Evolutionary conservation across 768 basidiomycete species (phyloP), one percentile per base, ranked within the genome.

Genomic region (Galerina sulciceps): DNA sequence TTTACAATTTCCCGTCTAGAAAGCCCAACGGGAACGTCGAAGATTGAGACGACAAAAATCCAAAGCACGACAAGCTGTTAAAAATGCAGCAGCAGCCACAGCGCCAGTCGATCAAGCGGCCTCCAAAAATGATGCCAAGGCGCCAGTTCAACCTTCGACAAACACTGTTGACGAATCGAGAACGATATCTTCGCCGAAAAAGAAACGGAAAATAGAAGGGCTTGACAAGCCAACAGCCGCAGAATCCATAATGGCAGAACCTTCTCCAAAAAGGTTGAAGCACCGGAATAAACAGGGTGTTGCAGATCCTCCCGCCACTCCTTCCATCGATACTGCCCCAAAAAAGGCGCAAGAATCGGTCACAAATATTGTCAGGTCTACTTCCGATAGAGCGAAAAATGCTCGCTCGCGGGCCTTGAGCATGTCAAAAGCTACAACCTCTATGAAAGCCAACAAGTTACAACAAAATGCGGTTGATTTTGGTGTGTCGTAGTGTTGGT

Each of bases 1-100:
- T 57, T 17, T 31, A 10, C 34, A 1, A 37, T 37, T 4, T 35
- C 17, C 13, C 46, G 49, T 56, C 41, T 63, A 87, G 85, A 79
- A 79, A 76, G 80, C 75, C 9, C 82, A 81, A 56, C 73, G 78
- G 42, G 76, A 66, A 6, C 67, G 71, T 26, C 66, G 83, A 50
- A 82, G 78, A 52, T 77, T 76, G 6, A 83, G 76, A 60, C 83
- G 86, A 49, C 75, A 72, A 37, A 82, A 75, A 22, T 54, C 49
- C 53, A 62, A 58, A 23, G 52, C 41, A 4, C 53, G 47, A 37
- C 51, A 58, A 22, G 64, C 49, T 37, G 53, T 53, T 0, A 60
- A 60, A 42, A 60, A 62, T 22, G 35, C 55, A n/a, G 35, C 40
- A 4, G 57, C 42, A 31, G 26, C 53, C 6, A 20, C 40, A 10